Base-by-base conservation (phyloP, 2,329 filamentous ascomycete species). In the Laburnicola sp. region DNA sequence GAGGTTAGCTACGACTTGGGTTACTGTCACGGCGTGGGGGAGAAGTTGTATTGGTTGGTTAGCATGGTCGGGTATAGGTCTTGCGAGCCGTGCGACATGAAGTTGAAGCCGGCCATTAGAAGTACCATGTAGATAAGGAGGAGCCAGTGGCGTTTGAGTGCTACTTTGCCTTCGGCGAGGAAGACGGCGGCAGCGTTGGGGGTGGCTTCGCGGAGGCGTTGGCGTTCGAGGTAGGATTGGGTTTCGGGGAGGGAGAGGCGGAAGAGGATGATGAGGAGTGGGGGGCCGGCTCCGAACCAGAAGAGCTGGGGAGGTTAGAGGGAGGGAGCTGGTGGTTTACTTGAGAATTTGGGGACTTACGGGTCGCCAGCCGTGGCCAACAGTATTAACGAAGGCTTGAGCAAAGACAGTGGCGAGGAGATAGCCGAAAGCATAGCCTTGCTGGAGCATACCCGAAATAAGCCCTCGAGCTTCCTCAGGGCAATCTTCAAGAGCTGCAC, bases 301-400 rank as follows among this genome's bases (percentile, higher is more conserved):
- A 71, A 74, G 1, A 71, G 51, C 36, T 60, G 32, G 16, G 21
- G 27, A 25, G n/a, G 22, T 22, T 8, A 16, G 27, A 21, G 28
- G 43, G 34, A 42, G 26, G 22, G 3, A 3, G 23, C 4, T 30
- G 16, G 1, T 4, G 16, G 11, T 7, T 30, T n/a, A 27, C 23
- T 0, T 26, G 22, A 9, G 7, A n/a, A n/a, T n/a, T 9, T 4
- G 34, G 37, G 2, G 10, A 57, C 63, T 54, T 48, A 66, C 58
- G 0, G 91, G 89, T 6, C 91, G 80, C 91, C 91, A 96, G 7
- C 71, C 69, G 32, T 73, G 63, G 3, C 53, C 45, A 1, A 69
- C 72, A 0, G 66, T 72, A 3, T 60, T 60, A 0, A 72, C 72
- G 4, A 74, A 57, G 11, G 69, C 71, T 6, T 69, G 68, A 22